A percentile compares a stretch with the other conserved stretches of the same genome.
phyloP scores from a whole-genome alignment of 2,329 filamentous ascomycete genomes.

The Diaporthe sp. region DNA sequence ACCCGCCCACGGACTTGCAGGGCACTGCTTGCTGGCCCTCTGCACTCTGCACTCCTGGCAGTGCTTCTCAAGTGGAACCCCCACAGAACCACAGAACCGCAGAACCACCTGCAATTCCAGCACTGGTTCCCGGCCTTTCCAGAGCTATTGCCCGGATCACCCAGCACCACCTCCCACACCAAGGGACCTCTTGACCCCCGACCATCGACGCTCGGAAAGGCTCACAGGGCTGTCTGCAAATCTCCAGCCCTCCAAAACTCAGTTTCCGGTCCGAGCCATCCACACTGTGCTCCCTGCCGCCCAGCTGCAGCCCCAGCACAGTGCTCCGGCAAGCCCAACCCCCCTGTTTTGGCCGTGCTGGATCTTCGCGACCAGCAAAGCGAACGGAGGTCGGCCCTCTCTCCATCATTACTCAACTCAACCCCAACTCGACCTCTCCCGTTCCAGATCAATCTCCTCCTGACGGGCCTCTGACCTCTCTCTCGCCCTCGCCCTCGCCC shows the following conservation, averaged over 20 bases:
- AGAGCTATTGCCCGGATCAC: not conserved
- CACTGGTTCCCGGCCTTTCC: not conserved
- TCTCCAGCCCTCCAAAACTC: constrained; percentile 18
- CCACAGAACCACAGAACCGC: constrained; percentile 13
- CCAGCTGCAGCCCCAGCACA: not conserved
- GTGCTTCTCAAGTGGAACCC: constrained; percentile 14
- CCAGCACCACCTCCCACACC: not conserved
- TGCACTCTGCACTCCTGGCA: constrained; percentile 22
- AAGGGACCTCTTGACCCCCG: not conserved
- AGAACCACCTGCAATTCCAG: constrained; percentile 19
- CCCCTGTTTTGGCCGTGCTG: constrained; percentile 25
- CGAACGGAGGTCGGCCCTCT: constrained; percentile 20
- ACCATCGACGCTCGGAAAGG: constrained; percentile 10
- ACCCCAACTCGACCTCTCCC: constrained; percentile 26
- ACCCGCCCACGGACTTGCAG: constrained; percentile 16
- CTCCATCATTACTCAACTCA: constrained; percentile 25
- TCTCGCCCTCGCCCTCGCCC: not conserved
- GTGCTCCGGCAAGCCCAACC: constrained; percentile 19
- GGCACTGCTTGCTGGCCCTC: constrained; percentile 15
- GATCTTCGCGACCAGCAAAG: constrained; percentile 7
- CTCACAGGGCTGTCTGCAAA: constrained; percentile 26
- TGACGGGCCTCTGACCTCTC: constrained; percentile 24
- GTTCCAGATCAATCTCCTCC: constrained; percentile 27
- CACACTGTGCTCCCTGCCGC: not conserved
- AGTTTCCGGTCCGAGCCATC: constrained; percentile 4